Evolutionary conservation across 495 filamentous ascomycete genomes (phyloP).

Genomic region (Lineolata rhizophorae): DNA sequence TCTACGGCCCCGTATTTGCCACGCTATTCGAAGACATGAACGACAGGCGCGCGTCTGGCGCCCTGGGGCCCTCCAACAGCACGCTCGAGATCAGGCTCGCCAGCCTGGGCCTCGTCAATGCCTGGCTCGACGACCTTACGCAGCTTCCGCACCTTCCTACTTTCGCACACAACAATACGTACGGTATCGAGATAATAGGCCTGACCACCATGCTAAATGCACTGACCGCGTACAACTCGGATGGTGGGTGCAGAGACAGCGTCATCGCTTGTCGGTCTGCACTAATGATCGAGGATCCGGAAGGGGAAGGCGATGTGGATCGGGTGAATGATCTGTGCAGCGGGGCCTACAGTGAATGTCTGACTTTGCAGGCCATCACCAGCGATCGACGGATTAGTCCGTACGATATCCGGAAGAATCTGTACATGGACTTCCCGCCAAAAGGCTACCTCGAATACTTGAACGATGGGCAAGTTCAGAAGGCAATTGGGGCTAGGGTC

Average conservation of each 20-base stretch:
- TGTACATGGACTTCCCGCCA: slow-evolving; percentile 30
- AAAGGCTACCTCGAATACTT: slow-evolving; percentile 35
- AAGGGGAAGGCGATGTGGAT: slow-evolving; percentile 13
- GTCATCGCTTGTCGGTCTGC: slow-evolving; percentile 11
- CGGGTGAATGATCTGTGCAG: slow-evolving; percentile 11
- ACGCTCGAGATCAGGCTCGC: slow-evolving; percentile 19
- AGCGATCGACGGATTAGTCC: slow-evolving; percentile 16
- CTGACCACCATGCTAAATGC: slow-evolving; percentile 11
- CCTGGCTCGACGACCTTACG: slow-evolving; percentile 17
- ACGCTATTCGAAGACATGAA: slow-evolving; percentile 23
- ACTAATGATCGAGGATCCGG: slow-evolving; percentile 10
- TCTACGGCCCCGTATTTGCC: slow-evolving; percentile 25
- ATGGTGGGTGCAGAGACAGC: slow-evolving; percentile 8
- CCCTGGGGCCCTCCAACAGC: slow-evolving; percentile 14
- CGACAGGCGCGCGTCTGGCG: slow-evolving; percentile 14
- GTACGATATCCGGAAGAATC: slow-evolving; percentile 33
- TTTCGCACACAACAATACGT: slow-evolving; percentile 20
- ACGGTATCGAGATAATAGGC: slow-evolving; percentile 15
- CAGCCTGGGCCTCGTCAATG: slow-evolving; percentile 24
- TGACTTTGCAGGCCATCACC: slow-evolving; percentile 1
- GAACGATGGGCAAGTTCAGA: slow-evolving; percentile 27
- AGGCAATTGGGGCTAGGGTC: slow-evolving; percentile 25
- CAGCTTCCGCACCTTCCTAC: slow-evolving; percentile 11
- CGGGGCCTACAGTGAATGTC: slow-evolving; percentile 8
- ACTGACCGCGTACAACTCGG: slow-evolving; percentile 6